Evolutionary conservation across 1,284 basidiomycete species (phyloP).

Genomic region (Ceratobasidium sp.): DNA sequence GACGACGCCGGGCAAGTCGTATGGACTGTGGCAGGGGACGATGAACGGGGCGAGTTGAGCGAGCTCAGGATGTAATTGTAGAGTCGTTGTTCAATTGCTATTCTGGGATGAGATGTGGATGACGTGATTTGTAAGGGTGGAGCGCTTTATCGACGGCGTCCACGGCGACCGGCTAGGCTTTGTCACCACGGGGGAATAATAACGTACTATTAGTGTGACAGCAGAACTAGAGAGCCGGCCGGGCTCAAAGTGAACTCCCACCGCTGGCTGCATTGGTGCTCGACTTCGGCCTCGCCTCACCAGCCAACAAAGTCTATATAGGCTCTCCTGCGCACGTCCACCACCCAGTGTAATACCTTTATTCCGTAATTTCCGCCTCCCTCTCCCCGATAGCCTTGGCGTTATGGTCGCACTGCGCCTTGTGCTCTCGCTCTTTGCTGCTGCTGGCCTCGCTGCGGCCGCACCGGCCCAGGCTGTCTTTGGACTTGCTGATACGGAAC

Average conservation of each 20-base stretch:
- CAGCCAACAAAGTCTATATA: constrained; percentile 33
- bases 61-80: neutral
- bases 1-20: constrained; percentile 90
- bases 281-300: constrained; percentile 34
- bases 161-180: constrained; percentile 22
- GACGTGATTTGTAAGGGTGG: constrained; percentile 38
- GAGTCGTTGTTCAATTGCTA: constrained; percentile 7
- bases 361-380: constrained; percentile 26
- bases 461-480: constrained; percentile 35
- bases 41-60: constrained; percentile 60
- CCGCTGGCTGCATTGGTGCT: neutral
- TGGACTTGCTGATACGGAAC: constrained; percentile 11
- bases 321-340: constrained; percentile 10
- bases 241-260: constrained; percentile 18
- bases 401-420: constrained; percentile 34
- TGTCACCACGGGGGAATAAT: constrained; percentile 21
- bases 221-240: neutral
- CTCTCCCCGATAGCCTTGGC: constrained; percentile 27
- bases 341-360: constrained; percentile 7
- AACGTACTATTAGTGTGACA: neutral
- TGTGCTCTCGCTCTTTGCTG: constrained; percentile 24
- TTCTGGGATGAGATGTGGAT: constrained; percentile 40
- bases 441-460: constrained; percentile 11
- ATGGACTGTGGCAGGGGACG: constrained; percentile 90
- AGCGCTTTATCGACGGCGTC: neutral